Percentiles rank a stretch among this genome's conserved stretches.
These are phyloP conservation scores for Lachnellula suecica DNA, from an alignment of 2,329 filamentous ascomycete species.

Conservation along the genomic window DNA sequence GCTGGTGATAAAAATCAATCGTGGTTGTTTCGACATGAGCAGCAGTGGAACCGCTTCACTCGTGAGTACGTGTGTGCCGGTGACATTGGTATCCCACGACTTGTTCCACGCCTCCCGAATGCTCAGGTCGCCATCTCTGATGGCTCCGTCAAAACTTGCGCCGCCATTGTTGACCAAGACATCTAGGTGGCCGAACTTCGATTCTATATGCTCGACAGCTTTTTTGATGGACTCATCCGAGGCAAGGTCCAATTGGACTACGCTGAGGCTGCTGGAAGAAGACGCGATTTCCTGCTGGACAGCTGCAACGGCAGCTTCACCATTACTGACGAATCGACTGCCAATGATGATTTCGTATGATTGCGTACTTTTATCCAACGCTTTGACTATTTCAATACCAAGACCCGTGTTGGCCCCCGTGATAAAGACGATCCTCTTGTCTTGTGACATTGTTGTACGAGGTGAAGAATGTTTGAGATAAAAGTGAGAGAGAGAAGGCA, in stretches of 20 bases:
- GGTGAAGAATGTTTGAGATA: constrained; percentile 19
- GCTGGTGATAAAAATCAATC: constrained; percentile 47
- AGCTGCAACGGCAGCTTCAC: constrained; percentile 37
- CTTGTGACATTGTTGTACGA: constrained; percentile 16
- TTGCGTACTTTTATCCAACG: constrained; percentile 13
- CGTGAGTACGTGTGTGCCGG: constrained; percentile 39
- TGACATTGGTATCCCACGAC: constrained; percentile 42
- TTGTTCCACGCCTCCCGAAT: constrained; percentile 39
- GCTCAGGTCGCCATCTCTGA: constrained; percentile 6
- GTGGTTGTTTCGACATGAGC: constrained; percentile 41
- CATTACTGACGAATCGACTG: constrained; percentile 40
- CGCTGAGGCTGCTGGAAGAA: constrained; percentile 15
- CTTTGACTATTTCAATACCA: constrained; percentile 37
- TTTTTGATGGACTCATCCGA: constrained; percentile 34
- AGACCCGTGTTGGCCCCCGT: constrained; percentile 44
- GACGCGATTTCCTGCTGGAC: constrained; percentile 18
- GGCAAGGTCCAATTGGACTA: constrained; percentile 33
- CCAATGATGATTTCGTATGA: constrained; percentile 40
- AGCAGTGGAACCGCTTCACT: constrained; percentile 39
- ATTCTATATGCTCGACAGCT: constrained; percentile 29
- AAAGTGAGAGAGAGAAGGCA: constrained; percentile 15
- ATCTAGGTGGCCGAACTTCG: constrained; percentile 32
- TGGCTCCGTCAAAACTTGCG: constrained; percentile 10
- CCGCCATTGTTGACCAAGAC: constrained; percentile 37
- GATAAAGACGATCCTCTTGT: constrained; percentile 31